These are phyloP conservation scores for Bondarzewia mesenterica DNA, from an alignment of 1,284 basidiomycete species.

Conservation along the genomic window DNA sequence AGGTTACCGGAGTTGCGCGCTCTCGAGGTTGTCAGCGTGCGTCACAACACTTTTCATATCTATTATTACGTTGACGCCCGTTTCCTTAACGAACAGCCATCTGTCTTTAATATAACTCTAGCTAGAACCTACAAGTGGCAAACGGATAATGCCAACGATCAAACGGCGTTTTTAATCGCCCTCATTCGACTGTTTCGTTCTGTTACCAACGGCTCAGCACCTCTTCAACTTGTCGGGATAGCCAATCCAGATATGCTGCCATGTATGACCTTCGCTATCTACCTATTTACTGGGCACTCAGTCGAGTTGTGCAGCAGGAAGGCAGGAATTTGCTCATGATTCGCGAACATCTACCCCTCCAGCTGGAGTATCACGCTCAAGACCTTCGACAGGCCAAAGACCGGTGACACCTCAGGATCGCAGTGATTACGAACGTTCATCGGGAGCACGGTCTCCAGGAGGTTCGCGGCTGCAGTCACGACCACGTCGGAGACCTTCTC, in stretches of 20 bases:
- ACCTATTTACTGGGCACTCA: background rate
- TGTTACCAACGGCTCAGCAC: conserved; percentile 40
- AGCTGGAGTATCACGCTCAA: background rate
- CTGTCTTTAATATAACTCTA: conserved; percentile 72
- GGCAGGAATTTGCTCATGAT: background rate
- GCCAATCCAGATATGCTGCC: conserved; percentile 29
- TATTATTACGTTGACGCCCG: background rate
- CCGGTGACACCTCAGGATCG: conserved; percentile 2
- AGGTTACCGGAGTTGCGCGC: conserved; percentile 72
- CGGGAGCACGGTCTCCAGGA: conserved; percentile 2
- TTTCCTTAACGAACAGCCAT: conserved; percentile 21
- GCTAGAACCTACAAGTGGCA: conserved; percentile 84
- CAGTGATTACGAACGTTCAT: conserved; percentile 6
- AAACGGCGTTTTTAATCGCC: conserved; percentile 62
- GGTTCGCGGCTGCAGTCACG: background rate
- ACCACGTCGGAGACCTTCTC: conserved; percentile 6
- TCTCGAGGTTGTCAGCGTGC: conserved; percentile 70
- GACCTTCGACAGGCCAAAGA: conserved; percentile 1
- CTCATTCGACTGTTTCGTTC: conserved; percentile 64
- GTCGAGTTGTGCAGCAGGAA: background rate
- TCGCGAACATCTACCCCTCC: conserved; percentile 8
- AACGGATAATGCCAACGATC: conserved; percentile 69
- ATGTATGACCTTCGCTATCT: conserved; percentile 22
- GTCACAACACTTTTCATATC: conserved; percentile 21
- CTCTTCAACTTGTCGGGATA: conserved; percentile 50